Base-by-base conservation (phyloP, 139 green algal species). In the Chara braunii region DNA sequence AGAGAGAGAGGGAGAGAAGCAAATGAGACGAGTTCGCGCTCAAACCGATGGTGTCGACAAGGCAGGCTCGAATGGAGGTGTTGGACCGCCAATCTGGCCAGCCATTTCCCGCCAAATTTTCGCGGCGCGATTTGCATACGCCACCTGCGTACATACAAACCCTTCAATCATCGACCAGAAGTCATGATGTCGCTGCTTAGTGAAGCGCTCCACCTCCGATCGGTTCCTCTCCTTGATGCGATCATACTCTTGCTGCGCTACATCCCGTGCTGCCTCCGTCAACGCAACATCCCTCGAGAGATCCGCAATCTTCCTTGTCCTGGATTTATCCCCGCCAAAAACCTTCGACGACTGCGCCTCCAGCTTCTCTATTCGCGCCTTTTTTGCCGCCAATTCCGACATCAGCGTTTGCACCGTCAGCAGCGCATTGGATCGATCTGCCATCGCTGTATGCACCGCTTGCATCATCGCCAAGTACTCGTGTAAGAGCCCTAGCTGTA, bases 331-430 rank as follows among this genome's bases (percentile, higher is more conserved):
- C 4, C 55, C 75, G 6, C 76, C 78, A 33, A 82, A 65, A 32
- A 51, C 31, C 51, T 70, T 61, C 2, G 54, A 50, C 11, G 60
- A 66, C 45, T 70, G 30, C 26, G 72, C 64, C 37, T 84, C 64
- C 9, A 81, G 60, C 51, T 68, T 50, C 26, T 33, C 37, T 29
- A 82, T 30, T 32, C 53, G 44, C 1, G 32, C n/a, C 8, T 52
- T 43, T 58, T 80, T 80, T 32, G 34, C 33, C 3, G 65, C 78
- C 3, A 84, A 36, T 50, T 88, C 85, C 9, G 77, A 64, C 40
- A 70, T 43, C 30, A 90, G 64, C 14, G 72, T 79, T 44, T 88
- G 78, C 42, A 80, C 50, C 6, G 83, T 89, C 58, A 90, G 66
- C 43, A 87, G 72, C 30, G 85, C 78, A 32, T 81, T 48, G 43